These are phyloP conservation scores for Gonapodya prolifera DNA, from an alignment of 192 early-diverging fungal species.

Conservation along the genomic window DNA sequence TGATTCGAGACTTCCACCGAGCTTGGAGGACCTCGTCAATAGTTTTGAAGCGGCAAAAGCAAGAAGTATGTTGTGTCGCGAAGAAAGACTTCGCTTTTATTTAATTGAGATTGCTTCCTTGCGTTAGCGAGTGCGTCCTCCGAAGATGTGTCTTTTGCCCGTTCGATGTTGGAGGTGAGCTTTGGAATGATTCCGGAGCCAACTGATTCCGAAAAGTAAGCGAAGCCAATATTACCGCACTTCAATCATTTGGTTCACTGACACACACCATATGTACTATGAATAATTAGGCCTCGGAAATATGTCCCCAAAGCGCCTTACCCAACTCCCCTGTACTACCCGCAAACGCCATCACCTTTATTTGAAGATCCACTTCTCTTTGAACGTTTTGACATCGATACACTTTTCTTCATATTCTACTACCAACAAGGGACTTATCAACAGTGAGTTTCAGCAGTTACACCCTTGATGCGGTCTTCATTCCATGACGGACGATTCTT, in stretches of 20 bases:
- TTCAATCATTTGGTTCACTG: neutral
- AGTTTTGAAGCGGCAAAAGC: conserved; percentile 54
- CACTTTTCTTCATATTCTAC: conserved; percentile 97
- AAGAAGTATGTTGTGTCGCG: conserved; percentile 23
- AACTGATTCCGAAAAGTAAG: conserved; percentile 68
- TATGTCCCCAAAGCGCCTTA: conserved; percentile 65
- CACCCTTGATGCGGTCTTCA: neutral
- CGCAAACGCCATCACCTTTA: conserved; percentile 59
- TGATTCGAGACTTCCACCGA: conserved; percentile 39
- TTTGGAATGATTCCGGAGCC: conserved; percentile 69
- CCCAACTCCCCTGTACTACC: conserved; percentile 83
- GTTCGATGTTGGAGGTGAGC: conserved; percentile 75
- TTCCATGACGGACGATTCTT: neutral
- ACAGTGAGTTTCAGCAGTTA: conserved; percentile 53
- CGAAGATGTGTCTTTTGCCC: conserved; percentile 26
- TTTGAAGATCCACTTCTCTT: conserved; percentile 69
- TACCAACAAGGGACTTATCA: conserved; percentile 93
- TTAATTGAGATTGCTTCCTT: conserved; percentile 1
- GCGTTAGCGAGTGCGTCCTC: conserved; percentile 9
- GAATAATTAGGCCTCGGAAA: conserved; percentile 40
- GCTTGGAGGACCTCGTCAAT: conserved; percentile 51
- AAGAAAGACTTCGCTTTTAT: conserved; percentile 10
- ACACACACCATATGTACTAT: neutral
- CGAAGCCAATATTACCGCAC: neutral
- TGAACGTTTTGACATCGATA: conserved; percentile 86